Conservation (phyloP, 1,284 basidiomycete species). For the Ceratobasidium papillatum region DNA sequence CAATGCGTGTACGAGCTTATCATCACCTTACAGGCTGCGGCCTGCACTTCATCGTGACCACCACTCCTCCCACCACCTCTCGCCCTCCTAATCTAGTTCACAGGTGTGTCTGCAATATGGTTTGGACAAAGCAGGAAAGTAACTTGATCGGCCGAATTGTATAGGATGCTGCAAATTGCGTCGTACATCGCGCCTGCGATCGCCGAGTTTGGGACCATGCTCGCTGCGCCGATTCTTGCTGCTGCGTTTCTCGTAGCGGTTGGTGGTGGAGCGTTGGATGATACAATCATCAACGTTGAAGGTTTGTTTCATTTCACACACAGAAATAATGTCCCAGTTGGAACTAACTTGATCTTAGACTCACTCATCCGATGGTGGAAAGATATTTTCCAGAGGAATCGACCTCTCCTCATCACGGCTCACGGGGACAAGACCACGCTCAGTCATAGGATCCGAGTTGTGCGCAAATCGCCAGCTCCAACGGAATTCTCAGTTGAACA, state of each 20-base stretch:
- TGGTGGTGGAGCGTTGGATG: slow-evolving; percentile 30
- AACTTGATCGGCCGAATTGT: background rate
- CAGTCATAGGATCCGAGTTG: background rate
- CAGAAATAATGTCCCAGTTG: no score
- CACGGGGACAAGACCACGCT: background rate
- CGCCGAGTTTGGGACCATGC: slow-evolving; percentile 10
- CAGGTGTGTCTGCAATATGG: background rate
- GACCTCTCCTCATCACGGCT: background rate
- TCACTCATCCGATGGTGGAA: slow-evolving; percentile 29
- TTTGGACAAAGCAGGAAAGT: background rate
- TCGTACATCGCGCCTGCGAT: slow-evolving; percentile 16
- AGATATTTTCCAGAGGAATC: background rate
- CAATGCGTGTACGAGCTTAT: slow-evolving; percentile 32
- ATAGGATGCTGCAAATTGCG: slow-evolving; percentile 9
- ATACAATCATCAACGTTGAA: slow-evolving; percentile 10
- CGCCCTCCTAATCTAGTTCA: background rate
- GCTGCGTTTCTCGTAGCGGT: slow-evolving; percentile 26
- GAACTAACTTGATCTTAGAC: background rate
- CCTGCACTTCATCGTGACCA: background rate
- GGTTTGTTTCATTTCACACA: background rate
- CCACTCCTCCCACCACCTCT: slow-evolving; percentile 2
- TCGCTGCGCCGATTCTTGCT: slow-evolving; percentile 26
- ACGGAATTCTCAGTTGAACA: background rate
- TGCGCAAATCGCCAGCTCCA: background rate
- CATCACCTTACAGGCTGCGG: background rate